Conservation (phyloP, 2,329 filamentous ascomycete genomes). For the Decorospora gaudefroyi region DNA sequence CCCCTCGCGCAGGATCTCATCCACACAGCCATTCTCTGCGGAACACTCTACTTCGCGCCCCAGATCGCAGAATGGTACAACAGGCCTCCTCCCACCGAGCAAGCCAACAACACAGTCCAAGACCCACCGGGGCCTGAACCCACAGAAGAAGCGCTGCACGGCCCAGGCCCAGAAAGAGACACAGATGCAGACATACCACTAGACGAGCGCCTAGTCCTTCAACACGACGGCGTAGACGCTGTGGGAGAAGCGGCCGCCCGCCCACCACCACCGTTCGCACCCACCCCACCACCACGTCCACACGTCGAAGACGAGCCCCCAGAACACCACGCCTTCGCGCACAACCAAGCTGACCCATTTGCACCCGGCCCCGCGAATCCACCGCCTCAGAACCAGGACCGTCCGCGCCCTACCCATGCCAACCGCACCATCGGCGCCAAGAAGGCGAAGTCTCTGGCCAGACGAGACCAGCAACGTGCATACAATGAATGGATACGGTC, state of each 20-base stretch:
- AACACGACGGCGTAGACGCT: slow-evolving; percentile 22
- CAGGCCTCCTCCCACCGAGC: too few relatives aligned
- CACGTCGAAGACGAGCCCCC: slow-evolving; percentile 12
- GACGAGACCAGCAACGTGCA: slow-evolving; percentile 50
- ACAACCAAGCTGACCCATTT: slow-evolving; percentile 19
- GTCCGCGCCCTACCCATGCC: slow-evolving; percentile 30
- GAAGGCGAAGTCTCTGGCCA: slow-evolving; percentile 55
- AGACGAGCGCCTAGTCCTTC: slow-evolving; percentile 34
- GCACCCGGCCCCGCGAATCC: slow-evolving; percentile 42
- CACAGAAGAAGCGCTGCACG: background rate
- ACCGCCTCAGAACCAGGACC: slow-evolving; percentile 18
- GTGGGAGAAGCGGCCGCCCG: slow-evolving; percentile 5
- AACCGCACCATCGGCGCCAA: slow-evolving; percentile 53
- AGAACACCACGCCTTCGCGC: background rate
- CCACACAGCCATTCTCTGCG: slow-evolving; percentile 52
- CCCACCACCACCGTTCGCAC: slow-evolving; percentile 29
- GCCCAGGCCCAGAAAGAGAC: background rate
- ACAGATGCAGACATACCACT: slow-evolving; percentile 26
- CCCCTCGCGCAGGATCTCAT: slow-evolving; percentile 54
- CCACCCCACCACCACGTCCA: slow-evolving; percentile 33
- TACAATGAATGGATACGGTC: slow-evolving; percentile 58
- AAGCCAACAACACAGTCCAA: background rate
- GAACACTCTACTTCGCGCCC: slow-evolving; percentile 54
- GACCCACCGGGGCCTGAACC: background rate
- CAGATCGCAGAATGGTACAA: slow-evolving; percentile 51